Percentiles rank a stretch among this genome's conserved stretches.
Conservation (phyloP, 1,284 basidiomycete species). For the Cryptococcus sp. region DNA sequence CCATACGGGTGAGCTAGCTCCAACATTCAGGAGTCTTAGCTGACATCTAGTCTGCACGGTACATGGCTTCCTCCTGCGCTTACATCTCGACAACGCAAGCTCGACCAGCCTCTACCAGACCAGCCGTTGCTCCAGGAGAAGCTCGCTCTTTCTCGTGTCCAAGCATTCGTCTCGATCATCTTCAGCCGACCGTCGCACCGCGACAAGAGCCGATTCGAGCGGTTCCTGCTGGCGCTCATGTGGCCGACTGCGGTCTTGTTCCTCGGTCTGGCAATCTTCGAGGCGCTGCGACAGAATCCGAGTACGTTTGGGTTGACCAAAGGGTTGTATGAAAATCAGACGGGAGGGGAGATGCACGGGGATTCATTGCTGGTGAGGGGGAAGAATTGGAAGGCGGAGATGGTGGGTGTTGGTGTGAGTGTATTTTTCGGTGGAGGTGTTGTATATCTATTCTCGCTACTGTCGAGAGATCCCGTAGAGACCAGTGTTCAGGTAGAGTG, state of each 20-base stretch:
- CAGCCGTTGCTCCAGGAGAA: conserved; percentile 31
- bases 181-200: conserved; percentile 23
- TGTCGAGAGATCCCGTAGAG: background rate
- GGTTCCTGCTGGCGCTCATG: conserved; percentile 19
- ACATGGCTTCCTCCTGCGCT: conserved; percentile 26
- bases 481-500: background rate
- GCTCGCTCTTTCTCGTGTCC: conserved; percentile 25
- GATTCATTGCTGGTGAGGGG: no score
- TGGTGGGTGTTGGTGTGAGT: background rate
- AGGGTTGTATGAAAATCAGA: no score
- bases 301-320: no score
- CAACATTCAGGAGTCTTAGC: background rate
- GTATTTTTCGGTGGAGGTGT: background rate
- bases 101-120: conserved; percentile 10
- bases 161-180: conserved; percentile 31
- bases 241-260: conserved; percentile 23
- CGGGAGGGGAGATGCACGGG: no score
- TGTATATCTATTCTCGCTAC: background rate
- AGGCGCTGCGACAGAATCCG: conserved; percentile 1
- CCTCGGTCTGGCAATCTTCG: conserved; percentile 16
- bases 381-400: background rate
- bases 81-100: conserved; percentile 18
- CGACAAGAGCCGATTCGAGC: conserved; percentile 20
- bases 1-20: conserved; percentile 38
- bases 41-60: conserved; percentile 29